Base-by-base conservation (phyloP, 176 grass and related monocot genomes). In the Bolboschoenus planiculmis region DNA sequence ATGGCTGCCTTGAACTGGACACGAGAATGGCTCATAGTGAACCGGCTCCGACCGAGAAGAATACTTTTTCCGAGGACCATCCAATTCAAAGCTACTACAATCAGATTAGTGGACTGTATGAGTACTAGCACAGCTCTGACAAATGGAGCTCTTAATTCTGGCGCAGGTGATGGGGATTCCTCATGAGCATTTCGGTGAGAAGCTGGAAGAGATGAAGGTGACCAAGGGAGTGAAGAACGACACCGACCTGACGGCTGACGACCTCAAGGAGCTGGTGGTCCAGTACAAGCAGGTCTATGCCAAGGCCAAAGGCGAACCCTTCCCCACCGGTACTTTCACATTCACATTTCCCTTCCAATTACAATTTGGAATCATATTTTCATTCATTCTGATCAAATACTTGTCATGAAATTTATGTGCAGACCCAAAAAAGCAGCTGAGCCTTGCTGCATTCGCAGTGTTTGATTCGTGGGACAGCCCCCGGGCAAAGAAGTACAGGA, bases 401-500 rank as follows among this genome's bases (percentile, higher is more conserved):
- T 50, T 50, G 47, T 53, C 10, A 50, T 76, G 56, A 73, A 43
- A 23, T 30, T 81, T 63, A 46, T 57, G 13, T 26, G 11, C 62
- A 99, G 97, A 96, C 44, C 97, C 93, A 10, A 93, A 86, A 84
- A 88, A 84, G 84, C 97, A 99, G 36, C 43, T 96, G 81, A 82
- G 90, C 68, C 18, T 99, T 4, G 86, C 97, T 0, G 89, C 96
- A 79, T 26, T 91, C 14, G 97, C 97, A 1, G 93, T 96, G 61
- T 99, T 99, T 10, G 60, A 96, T 58, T 99, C 97, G 0, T 99
- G 97, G 97, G 97, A 99, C 44, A 99, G 97, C n/a, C 62, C 89
- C 0, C 89, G 97, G 18, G 97, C 97, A 0, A 99, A 86, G 0
- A 99, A 99, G 86, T 99, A 96, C 73, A 87, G 97, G 83, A 92